Base-by-base conservation (phyloP, 2,329 filamentous ascomycete genomes). In the Tolypocladium endophyticum region DNA sequence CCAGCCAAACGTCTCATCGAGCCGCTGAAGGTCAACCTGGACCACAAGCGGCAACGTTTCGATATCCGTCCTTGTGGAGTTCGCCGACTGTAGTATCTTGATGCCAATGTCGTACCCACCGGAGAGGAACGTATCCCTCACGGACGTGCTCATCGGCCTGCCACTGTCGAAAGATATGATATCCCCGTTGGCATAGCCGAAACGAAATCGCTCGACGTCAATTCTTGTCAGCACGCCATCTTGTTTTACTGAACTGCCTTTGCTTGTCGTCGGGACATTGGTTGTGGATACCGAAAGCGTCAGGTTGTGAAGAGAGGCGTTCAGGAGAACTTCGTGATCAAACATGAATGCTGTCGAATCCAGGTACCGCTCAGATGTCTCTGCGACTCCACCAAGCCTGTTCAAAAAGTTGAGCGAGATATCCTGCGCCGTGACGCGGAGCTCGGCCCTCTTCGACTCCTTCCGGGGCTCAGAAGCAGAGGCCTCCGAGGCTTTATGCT, bases 1-100 rank as follows among this genome's bases (percentile, higher is more conserved):
- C 80, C 90, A 91, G 59, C 85, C 85, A 61, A 97, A 86, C 0
- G 90, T 90, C 67, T 96, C 92, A 66, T 97, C 94, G 28, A 97
- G 76, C 59, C 84, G 83, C 63, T 88, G 87, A 20, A 97, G 76
- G 69, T 97, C 90, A 47, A 97, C 74, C 60, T 86, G 83, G 12
- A 96, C 71, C 61, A 87, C 84, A 1, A 97, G 72, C 7, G 92
- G 91, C 12, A 95, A 79, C 0, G 92, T 95, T 58, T 85, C 83
- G 18, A 96, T 71, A 38, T 89, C 85, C 20, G 89, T 81, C 60
- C 76, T 77, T 18, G 74, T 79, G 6, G 71, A 73, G 1, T 77
- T 74, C 1, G 72, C 62, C 2, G 77, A 73, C 64, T 81, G 79
- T 0, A 74, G 67, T 33, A 86, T 71, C 60, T 80, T 82, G 47